Base-by-base conservation (phyloP, 192 early-diverging fungal species). In the Phlyctochytrium arcticum region DNA sequence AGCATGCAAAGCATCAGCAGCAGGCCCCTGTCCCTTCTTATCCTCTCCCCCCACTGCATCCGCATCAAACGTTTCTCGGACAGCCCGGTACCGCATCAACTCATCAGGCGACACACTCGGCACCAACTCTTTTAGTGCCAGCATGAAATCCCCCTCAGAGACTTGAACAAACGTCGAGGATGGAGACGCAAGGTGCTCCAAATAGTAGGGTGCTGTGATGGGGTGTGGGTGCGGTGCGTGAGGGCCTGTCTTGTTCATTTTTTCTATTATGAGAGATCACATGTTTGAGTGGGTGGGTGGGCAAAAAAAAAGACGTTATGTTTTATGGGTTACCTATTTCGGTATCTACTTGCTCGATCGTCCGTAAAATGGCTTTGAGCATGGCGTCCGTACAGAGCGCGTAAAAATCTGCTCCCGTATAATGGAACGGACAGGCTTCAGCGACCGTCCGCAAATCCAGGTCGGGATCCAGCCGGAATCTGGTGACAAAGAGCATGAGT, bases 341-440 rank as follows among this genome's bases (percentile, higher is more conserved):
- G 9, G 35, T 34, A 49, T 89, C 87, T 10, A 95, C 87, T 0
- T 75, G 59, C 32, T 88, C 77, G 9, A 96, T 95, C 0, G 87
- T 91, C 44, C 96, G 84, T 10, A 89, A 74, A 86, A 99, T 96
- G 9, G 97, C 95, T 65, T 98, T 96, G 9, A 99, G 79, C 79
- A 96, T 91, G 0, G 97, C 92, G 69, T 98, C 96, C 21, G 97
- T 93, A 67, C 95, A 98, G 35, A 99, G 77, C 0, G 97, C 97
- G 69, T 99, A 99, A 64, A 98, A 93, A 70, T 99, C 97, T 15
- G 97, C 97, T 31, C 97, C 97, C 1, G 97, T 98, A 53, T 92
- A 93, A 58, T 92, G 86, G 65, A 95, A 88, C 5, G 96, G 97
- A 54, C 92, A 93, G 48, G 80, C 71, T 15, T 92, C 87, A 6